These are phyloP conservation scores for Limonomyces culmigenus DNA, from an alignment of 1,284 basidiomycete species.

Conservation along the genomic window DNA sequence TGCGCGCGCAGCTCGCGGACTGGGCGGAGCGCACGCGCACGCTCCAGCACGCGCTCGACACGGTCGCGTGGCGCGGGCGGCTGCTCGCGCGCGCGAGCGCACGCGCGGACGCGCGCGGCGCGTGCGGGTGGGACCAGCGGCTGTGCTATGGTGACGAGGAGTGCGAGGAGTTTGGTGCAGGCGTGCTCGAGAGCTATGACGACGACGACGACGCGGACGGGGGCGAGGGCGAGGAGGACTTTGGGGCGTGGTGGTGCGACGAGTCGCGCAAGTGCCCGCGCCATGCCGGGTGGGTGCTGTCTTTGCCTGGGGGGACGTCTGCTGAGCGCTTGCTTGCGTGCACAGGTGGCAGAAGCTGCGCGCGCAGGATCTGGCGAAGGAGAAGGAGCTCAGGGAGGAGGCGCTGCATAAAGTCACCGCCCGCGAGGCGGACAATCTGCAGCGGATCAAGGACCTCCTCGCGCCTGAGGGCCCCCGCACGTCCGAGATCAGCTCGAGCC, in stretches of 20 bases:
- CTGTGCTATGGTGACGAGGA: constrained; percentile 68
- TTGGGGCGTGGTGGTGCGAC: constrained; percentile 57
- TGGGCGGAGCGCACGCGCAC: constrained; percentile 44
- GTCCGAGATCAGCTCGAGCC: too few relatives aligned
- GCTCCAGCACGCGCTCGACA: constrained; percentile 51
- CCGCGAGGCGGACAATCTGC: constrained; percentile 56
- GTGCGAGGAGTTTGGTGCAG: constrained; percentile 44
- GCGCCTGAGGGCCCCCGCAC: too few relatives aligned
- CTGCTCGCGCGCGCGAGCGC: constrained; percentile 46
- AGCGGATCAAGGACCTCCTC: constrained; percentile 49
- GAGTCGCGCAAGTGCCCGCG: constrained; percentile 61
- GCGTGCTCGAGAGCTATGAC: constrained; percentile 52
- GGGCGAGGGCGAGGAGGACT: constrained; percentile 19
- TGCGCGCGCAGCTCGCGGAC: constrained; percentile 33
- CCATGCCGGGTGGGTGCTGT: constrained; percentile 44
- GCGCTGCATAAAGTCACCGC: constrained; percentile 44
- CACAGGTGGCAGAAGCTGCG: constrained; percentile 66
- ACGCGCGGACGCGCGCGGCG: constrained; percentile 35
- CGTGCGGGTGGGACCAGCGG: constrained; percentile 74
- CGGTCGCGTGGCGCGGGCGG: constrained; percentile 47
- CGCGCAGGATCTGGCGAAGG: constrained; percentile 48
- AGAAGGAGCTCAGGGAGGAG: constrained; percentile 51
- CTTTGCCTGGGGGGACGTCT: constrained; percentile 3
- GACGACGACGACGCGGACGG: constrained; percentile 19
- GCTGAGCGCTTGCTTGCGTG: constrained; percentile 5